These are phyloP conservation scores for Komagataella populi DNA, from an alignment of 805 yeast genomes.

Conservation along the genomic window DNA sequence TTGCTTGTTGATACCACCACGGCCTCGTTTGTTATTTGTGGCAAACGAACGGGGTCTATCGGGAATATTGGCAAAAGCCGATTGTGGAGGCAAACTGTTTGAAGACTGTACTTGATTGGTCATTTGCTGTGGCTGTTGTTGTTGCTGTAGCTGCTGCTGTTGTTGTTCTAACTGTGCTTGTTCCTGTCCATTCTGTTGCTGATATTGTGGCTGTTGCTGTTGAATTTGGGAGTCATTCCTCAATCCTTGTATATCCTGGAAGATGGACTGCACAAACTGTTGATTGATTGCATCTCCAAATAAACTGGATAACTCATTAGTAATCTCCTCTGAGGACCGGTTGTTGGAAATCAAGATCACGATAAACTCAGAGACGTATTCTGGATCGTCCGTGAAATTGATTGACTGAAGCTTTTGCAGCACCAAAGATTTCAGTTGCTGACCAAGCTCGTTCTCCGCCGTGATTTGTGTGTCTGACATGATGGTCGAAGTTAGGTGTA, in stretches of 20 bases:
- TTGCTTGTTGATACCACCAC: slow-evolving; percentile 16
- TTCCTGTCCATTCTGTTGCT: slow-evolving; percentile 1
- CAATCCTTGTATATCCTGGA: slow-evolving; percentile 36
- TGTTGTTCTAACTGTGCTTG: slow-evolving; percentile 7
- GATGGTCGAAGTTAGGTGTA: background rate
- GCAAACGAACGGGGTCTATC: slow-evolving; percentile 10
- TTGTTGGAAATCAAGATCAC: slow-evolving; percentile 59
- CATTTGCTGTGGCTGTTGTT: slow-evolving; percentile 9
- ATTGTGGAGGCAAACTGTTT: slow-evolving; percentile 6
- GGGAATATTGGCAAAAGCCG: slow-evolving; percentile 5
- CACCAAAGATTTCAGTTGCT: slow-evolving; percentile 28
- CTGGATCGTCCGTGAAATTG: slow-evolving; percentile 35
- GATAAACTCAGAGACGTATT: slow-evolving; percentile 61
- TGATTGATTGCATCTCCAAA: slow-evolving; percentile 50
- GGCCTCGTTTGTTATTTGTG: slow-evolving; percentile 3
- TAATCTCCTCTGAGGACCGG: slow-evolving; percentile 46
- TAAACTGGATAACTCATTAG: slow-evolving; percentile 43
- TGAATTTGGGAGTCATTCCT: slow-evolving; percentile 18
- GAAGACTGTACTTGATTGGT: slow-evolving; percentile 3
- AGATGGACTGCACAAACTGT: slow-evolving; percentile 41
- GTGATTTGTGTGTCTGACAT: slow-evolving; percentile 13
- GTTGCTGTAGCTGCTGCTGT: slow-evolving; percentile 8
- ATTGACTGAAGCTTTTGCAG: slow-evolving; percentile 24
- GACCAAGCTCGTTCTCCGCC: slow-evolving; percentile 20
- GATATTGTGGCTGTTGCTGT: slow-evolving; percentile 8